These are phyloP conservation scores for Conoideocrella luteorostrata DNA, from an alignment of 2,329 filamentous ascomycete species.

Conservation along the genomic window DNA sequence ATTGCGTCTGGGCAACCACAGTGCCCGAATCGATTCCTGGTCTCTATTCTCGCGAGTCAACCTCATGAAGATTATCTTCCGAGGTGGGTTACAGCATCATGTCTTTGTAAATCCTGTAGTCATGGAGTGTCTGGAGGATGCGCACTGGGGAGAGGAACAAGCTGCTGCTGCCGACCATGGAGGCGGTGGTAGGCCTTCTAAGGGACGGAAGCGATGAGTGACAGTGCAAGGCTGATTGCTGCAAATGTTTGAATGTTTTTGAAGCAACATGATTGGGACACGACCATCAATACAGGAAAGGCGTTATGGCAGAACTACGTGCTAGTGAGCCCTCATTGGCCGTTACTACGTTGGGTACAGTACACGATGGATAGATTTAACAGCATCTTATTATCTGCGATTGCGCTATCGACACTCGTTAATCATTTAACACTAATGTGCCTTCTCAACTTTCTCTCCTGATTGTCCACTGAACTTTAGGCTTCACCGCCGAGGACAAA, in stretches of 20 bases:
- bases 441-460: no score
- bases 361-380: slow-evolving; percentile 4
- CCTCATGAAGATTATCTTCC: slow-evolving; percentile 41
- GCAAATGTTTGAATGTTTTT: not conserved
- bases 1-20: slow-evolving; percentile 39
- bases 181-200: slow-evolving; percentile 9
- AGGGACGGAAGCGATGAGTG: slow-evolving; percentile 17
- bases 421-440: no score
- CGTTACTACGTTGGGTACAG: no score
- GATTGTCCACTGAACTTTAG: no score
- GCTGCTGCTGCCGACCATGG: slow-evolving; percentile 5
- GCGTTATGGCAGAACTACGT: no score
- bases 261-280: no score
- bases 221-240: no score
- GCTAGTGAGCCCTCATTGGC: no score
- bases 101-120: slow-evolving; percentile 33
- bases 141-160: slow-evolving; percentile 23
- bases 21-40: slow-evolving; percentile 45
- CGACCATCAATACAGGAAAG: no score
- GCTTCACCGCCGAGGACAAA: no score
- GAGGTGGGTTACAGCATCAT: slow-evolving; percentile 35
- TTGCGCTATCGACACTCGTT: no score
- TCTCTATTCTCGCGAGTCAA: slow-evolving; percentile 41
- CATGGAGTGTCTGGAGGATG: slow-evolving; percentile 31
- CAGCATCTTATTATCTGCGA: no score